Base-by-base conservation (phyloP, 2,329 filamentous ascomycete species). In the Lachnellula suecica region DNA sequence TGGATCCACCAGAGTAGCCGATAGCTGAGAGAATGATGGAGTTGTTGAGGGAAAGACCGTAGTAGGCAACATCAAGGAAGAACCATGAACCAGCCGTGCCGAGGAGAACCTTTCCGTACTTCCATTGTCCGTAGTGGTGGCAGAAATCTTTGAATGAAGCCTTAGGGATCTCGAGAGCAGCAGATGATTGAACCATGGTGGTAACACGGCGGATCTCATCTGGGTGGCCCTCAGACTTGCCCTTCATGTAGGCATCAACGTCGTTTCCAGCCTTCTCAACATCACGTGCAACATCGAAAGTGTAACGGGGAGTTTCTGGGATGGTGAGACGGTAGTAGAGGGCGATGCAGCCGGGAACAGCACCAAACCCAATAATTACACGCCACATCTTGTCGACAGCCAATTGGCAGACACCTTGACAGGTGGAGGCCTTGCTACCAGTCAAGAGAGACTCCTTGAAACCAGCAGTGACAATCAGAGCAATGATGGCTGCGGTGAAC, bases 321-420 rank as follows among this genome's bases (percentile, higher is more conserved):
- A 95, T 93, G 47, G 89, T 94, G 3, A 94, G 75, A 63, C 87
- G 85, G 63, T 85, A 94, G 76, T 94, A 94, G 13, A 95, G 81
- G 17, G 90, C 90, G 57, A 92, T 83, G 67, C 84, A 89, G 29
- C 86, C 89, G 2, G 89, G 89, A 10, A 93, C 82, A 38, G 87
- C 88, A 59, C 89, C 89, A 63, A 92, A 88, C 9, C 61, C 62
- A 65, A 94, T 89, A 44, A 94, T 78, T 13, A 84, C 79, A 61
- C 89, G 81, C 90, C 90, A 94, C 87, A 92, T 91, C 77, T 91
- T 91, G 74, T 94, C 89, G 6, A 92, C 88, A 4, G 86, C 85
- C 10, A 83, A 61, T 47, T 74, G 73, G 65, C 88, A 91, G 49
- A 77, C 79, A 20, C 81, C 85, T 27, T 76, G 75, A 69, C 90